Evolutionary conservation across 2,329 filamentous ascomycete species (phyloP), one percentile per base, ranked within the genome.

Genomic region (Fusarium sp.): DNA sequence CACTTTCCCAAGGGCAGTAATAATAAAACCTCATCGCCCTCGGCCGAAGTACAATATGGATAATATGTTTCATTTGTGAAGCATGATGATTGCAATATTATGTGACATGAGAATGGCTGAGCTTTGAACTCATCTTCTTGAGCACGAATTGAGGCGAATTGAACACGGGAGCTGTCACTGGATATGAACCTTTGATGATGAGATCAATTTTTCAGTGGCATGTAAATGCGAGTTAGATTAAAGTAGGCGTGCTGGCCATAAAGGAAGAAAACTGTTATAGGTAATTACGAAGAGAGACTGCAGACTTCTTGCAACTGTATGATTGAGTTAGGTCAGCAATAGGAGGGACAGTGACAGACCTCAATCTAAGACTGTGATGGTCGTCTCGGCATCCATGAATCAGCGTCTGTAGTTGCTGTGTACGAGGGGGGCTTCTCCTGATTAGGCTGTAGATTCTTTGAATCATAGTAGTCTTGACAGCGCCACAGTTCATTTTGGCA

Each of bases 1-100:
- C 4, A 2, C 0, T 2, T 22, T 10, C 15, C 9, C 5, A 2
- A 13, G 18, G 7, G 18, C 11, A 18, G 1, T 3, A 1, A 33
- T 7, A 2, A 3, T 5, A 18, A 22, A 2, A 13, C 14, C 4
- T 18, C 7, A 22, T 2, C 4, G 10, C n/a, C 7, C 17, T 18
- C 11, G 10, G 3, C 4, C 4, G 7, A 7, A 15, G 4, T 11
- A 5, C 5, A 25, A 27, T 14, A 3, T 15, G 14, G 9, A 8
- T 0, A 4, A 22, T 22, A 17, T 1, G 25, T n/a, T 4, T 31
- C 3, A 3, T 4, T 10, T 22, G 12, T 7, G 0, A 22, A 17
- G 4, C 3, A 4, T 13, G 3, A 31, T 12, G n/a, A 7, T 6
- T 17, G 3, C 7, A 27, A 2, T 13, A 0, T 27, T 45, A 27